Base-by-base conservation (phyloP, 352 stramenopile genomes). In the Phytophthora uliginosa region DNA sequence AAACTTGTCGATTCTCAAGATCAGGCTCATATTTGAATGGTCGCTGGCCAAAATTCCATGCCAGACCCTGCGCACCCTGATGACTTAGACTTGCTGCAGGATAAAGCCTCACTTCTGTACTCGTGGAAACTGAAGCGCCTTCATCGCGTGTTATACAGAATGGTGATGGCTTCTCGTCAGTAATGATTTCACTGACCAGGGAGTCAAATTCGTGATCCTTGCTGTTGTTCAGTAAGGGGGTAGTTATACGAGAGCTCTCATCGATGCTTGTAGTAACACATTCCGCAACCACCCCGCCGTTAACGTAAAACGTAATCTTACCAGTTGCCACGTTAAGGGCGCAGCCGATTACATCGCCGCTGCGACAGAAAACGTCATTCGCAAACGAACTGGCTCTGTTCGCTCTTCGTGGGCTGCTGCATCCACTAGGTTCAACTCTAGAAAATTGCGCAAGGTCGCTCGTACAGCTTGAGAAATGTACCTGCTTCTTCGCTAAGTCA, bases 31-130 rank as follows among this genome's bases (percentile, higher is more conserved):
- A 84, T 45, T 88, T 88, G 50, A 95, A 92, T 28, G 82, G 73
- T 2, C 66, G 70, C 7, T 93, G 79, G 0, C 88, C 88, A 65
- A 95, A 83, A 66, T 95, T 95, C 88, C 88, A 95, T 9, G 81
- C 82, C 26, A 93, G 24, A 10, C 83, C 80, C 57, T 95, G 85
- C 10, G 82, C 84, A 24, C 87, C 87, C 24, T 90, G 77, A 13
- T 76, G 72, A 24, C 78, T 75, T n/a, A 93, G 69, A 26, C 80
- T 88, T 9, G 77, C 85, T 28, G 67, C 66, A 34, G 80, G 78
- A 53, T 58, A 74, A 20, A 82, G 69, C 1, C 40, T 58, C 56
- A 22, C 68, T 53, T 42, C 22, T 8, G 36, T 17, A 24, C 15
- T 24, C 7, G 18, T 61, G 26, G 15, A 66, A 61, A n/a, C 7